Percentiles rank a stretch among this genome's conserved stretches.
phyloP scores from a whole-genome alignment of 768 basidiomycete genomes.

The Pleurotus pulmonarius region DNA sequence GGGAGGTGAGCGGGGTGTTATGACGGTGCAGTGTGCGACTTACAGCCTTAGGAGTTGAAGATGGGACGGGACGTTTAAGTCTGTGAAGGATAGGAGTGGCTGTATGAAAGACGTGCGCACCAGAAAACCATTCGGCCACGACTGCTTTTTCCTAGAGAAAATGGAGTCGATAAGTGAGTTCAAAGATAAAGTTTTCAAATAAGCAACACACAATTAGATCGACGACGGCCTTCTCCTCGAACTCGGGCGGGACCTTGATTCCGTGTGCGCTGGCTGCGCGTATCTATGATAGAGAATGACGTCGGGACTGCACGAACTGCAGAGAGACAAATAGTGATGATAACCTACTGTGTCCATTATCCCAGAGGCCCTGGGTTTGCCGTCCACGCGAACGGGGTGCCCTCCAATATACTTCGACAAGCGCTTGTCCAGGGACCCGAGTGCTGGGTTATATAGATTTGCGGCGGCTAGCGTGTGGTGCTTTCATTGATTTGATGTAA shows the following conservation, averaged over 20 bases:
- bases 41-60: constrained; percentile 7
- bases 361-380: constrained; percentile 71
- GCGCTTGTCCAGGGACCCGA: constrained; percentile 59
- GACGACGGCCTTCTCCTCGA: constrained; percentile 58
- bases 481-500: not conserved
- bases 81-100: no score
- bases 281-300: constrained; percentile 33
- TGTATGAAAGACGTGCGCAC: constrained; percentile 21
- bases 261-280: constrained; percentile 70
- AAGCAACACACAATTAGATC: constrained; percentile 48
- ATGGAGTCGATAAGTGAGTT: no score
- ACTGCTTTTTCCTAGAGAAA: constrained; percentile 61
- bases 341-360: constrained; percentile 63
- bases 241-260: constrained; percentile 66
- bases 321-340: not conserved
- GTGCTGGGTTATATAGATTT: constrained; percentile 52
- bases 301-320: no score
- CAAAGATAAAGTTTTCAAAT: no score
- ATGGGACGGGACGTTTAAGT: no score
- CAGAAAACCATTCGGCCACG: constrained; percentile 76
- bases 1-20: not conserved
- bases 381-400: constrained; percentile 69
- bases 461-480: constrained; percentile 49
- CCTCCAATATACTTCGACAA: constrained; percentile 70
- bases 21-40: constrained; percentile 6